A percentile compares a stretch with the other conserved stretches of the same genome.
Evolutionary conservation across 495 filamentous ascomycete species (phyloP).

Genomic region (Penicillium maclennaniae): DNA sequence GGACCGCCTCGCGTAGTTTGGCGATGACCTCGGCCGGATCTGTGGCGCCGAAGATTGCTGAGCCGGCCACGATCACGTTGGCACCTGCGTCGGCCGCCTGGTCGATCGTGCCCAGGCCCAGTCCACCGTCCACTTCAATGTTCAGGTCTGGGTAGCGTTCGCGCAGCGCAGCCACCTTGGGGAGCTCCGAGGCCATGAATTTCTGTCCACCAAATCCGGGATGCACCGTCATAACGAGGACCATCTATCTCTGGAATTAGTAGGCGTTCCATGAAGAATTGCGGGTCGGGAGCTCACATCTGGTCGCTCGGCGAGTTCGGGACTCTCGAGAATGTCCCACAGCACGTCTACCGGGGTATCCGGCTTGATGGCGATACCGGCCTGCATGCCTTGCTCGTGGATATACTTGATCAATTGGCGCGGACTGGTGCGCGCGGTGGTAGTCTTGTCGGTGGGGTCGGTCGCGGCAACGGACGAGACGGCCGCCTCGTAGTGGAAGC

Average conservation of each 20-base stretch:
- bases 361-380: slow-evolving; percentile 94
- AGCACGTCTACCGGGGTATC: slow-evolving; percentile 85
- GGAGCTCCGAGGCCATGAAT: slow-evolving; percentile 93
- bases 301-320: slow-evolving; percentile 68
- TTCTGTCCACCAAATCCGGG: slow-evolving; percentile 97
- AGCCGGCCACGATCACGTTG: slow-evolving; percentile 98
- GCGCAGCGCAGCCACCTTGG: slow-evolving; percentile 83
- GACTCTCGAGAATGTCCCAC: slow-evolving; percentile 77
- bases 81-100: slow-evolving; percentile 93
- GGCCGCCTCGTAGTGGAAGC: slow-evolving; percentile 99
- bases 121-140: slow-evolving; percentile 94
- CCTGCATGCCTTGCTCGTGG: slow-evolving; percentile 82
- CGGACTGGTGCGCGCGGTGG: slow-evolving; percentile 66
- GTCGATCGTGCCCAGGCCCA: slow-evolving; percentile 85
- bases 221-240: slow-evolving; percentile 96
- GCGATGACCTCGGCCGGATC: slow-evolving; percentile 82
- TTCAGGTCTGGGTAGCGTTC: slow-evolving; percentile 83
- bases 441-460: slow-evolving; percentile 61
- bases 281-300: slow-evolving; percentile 61
- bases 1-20: slow-evolving; percentile 73
- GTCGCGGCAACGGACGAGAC: slow-evolving; percentile 77
- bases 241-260: slow-evolving; percentile 63
- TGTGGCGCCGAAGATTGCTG: slow-evolving; percentile 88
- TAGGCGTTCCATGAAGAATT: neutral
- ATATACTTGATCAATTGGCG: slow-evolving; percentile 84